Base-by-base conservation (phyloP, 768 basidiomycete genomes). In the Tulasnella sp. region DNA sequence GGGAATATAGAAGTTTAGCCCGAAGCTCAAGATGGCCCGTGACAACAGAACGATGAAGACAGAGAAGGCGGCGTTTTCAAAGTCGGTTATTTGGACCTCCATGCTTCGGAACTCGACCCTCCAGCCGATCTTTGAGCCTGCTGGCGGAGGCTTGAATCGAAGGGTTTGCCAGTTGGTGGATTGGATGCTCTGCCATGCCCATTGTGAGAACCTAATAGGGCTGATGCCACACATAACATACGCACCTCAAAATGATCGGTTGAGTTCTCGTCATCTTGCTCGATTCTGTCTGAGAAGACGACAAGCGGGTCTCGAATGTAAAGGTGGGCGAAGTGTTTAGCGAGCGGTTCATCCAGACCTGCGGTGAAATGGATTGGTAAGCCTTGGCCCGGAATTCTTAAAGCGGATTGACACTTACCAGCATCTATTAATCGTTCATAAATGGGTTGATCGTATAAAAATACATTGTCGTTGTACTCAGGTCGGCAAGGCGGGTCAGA, bases 101-200 rank as follows among this genome's bases (percentile, higher is more conserved):
- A 99, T 99, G 85, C 94, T 96, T 80, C 98, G 90, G 87, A 99
- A 99, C 85, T 99, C 98, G 6, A 99, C 97, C 58, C 98, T 90
- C 98, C 98, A 99, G 44, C 97, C 98, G 78, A 99, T 98, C 9
- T 91, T 85, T 7, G 97, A 96, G 78, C 94, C 92, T 6, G 95
- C 93, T 40, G 98, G 97, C 18, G 98, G 98, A 2, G 98, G 98
- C 85, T 99, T 99, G 90, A 99, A 99, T 74, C 98, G 91, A 44
- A 99, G 89, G 0, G 98, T 98, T 87, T 99, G 98, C 98, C 98
- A 99, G 84, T 99, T 99, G 5, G 98, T 99, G 2, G 98, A 99
- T 90, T 99, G 98, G 37, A 99, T 93, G 84, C 98, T 99, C 94
- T 97, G 85, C 12, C 40, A 6, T 37, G 16, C 3, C 28, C 46